phyloP scores from a whole-genome alignment of 371 early-diverging fungal species.

The Rhizopus stolonifer region DNA sequence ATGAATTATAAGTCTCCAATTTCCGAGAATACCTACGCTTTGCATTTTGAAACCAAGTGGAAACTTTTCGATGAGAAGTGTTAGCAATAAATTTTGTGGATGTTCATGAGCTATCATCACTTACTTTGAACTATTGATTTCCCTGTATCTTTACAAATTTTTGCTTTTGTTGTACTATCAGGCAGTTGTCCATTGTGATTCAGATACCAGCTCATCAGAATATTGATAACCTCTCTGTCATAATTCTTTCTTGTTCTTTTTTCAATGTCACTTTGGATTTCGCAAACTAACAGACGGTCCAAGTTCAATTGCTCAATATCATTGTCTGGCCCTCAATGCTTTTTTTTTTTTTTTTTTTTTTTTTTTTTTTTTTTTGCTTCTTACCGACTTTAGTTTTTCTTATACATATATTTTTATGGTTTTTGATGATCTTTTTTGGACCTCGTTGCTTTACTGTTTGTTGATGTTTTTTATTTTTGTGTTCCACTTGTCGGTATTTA shows the following conservation, averaged over 20 bases:
- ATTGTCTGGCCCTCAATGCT: no score
- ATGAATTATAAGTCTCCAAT: constrained; percentile 22
- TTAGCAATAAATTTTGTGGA: no score
- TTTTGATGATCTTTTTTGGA: neutral
- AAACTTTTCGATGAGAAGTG: constrained; percentile 17
- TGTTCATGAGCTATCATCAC: neutral
- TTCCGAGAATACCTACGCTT: constrained; percentile 36
- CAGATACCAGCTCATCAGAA: constrained; percentile 42
- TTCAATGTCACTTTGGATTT: constrained; percentile 7
- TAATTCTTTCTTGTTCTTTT: constrained; percentile 41
- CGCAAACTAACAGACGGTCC: neutral
- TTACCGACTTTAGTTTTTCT: neutral
- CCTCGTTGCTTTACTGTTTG: neutral
- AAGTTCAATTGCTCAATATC: no score
- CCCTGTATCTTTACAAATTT: constrained; percentile 24
- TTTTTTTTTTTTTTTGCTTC: neutral
- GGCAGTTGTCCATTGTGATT: constrained; percentile 33
- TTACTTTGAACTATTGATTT: constrained; percentile 35
- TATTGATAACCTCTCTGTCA: constrained; percentile 20
- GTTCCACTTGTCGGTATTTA: constrained; percentile 1
- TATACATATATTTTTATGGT: neutral
- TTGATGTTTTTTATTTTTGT: neutral
- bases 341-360: neutral
- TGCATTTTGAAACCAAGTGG: constrained; percentile 50
- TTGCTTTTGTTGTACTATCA: constrained; percentile 17